Evolutionary conservation across 768 basidiomycete genomes (phyloP).

Genomic region (Lentinula lateritia): DNA sequence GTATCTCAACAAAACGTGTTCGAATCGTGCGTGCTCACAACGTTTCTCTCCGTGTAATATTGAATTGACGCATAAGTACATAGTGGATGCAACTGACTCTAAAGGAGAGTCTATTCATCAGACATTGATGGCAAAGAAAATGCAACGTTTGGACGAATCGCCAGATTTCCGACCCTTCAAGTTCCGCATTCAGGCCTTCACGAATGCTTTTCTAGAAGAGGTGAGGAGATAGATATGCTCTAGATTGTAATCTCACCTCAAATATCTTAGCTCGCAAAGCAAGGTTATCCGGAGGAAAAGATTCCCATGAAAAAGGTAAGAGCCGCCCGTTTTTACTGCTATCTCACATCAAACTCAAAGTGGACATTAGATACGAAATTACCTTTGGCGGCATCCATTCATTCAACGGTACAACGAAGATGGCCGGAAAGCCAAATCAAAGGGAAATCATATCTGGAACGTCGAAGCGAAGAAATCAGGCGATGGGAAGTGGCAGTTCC

Average conservation of each 20-base stretch:
- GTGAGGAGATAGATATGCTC: conserved; percentile 29
- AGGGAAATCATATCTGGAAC: conserved; percentile 99
- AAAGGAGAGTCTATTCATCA: conserved; percentile 98
- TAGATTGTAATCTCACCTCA: neutral
- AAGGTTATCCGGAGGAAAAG: conserved; percentile 90
- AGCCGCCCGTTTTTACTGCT: conserved; percentile 9
- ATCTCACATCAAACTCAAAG: conserved; percentile 10
- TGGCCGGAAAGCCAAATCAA: conserved; percentile 98
- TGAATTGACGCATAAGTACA: neutral
- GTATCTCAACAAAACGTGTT: conserved; percentile 84
- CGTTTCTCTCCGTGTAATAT: neutral
- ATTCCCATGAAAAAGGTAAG: conserved; percentile 93
- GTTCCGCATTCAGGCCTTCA: conserved; percentile 98
- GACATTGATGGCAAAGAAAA: conserved; percentile 97
- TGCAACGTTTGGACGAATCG: conserved; percentile 95
- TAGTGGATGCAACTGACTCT: conserved; percentile 88
- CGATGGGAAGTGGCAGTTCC: conserved; percentile 80
- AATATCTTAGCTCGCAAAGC: conserved; percentile 59
- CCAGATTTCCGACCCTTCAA: conserved; percentile 98
- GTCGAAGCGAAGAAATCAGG: conserved; percentile 85
- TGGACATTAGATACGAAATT: conserved; percentile 70
- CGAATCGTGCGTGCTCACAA: conserved; percentile 63
- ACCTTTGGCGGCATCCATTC: conserved; percentile 91
- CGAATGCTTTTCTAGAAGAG: conserved; percentile 91
- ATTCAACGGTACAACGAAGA: conserved; percentile 98